These are phyloP conservation scores for Didymella arachidicola DNA, from an alignment of 2,329 filamentous ascomycete species.

Conservation along the genomic window DNA sequence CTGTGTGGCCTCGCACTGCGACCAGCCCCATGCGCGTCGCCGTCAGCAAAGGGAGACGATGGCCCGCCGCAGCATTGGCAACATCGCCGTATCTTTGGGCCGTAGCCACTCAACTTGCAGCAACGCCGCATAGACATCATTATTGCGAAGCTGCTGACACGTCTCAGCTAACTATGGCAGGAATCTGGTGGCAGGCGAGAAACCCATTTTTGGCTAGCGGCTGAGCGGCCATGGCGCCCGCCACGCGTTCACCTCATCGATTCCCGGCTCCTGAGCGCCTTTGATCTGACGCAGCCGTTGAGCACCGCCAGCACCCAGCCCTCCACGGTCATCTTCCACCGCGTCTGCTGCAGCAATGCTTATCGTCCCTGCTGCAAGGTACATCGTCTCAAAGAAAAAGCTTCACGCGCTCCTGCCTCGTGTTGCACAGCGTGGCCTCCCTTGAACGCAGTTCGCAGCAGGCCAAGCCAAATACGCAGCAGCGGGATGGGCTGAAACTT, in stretches of 20 bases:
- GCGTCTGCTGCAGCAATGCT: conserved; percentile 4
- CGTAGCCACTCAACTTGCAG: not conserved
- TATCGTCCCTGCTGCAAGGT: conserved; percentile 9
- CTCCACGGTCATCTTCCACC: not conserved
- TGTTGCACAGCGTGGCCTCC: conserved; percentile 12
- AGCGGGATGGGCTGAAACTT: conserved; percentile 21
- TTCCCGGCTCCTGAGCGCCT: conserved; percentile 4
- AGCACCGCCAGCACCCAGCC: not conserved
- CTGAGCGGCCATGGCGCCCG: conserved; percentile 3
- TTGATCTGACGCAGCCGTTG: conserved; percentile 11
- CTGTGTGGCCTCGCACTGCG: not conserved
- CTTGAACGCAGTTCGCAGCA: conserved; percentile 16
- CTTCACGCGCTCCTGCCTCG: not conserved
- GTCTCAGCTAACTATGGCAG: conserved; percentile 5
- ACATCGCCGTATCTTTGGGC: not conserved
- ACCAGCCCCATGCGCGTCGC: conserved; percentile 4
- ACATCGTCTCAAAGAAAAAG: conserved; percentile 1
- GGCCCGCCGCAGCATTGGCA: not conserved
- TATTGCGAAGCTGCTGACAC: conserved; percentile 7
- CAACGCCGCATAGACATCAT: not conserved
- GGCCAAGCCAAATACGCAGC: conserved; percentile 17
- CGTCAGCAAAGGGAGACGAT: not conserved
- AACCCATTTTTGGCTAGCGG: conserved; percentile 8
- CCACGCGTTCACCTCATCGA: conserved; percentile 19
- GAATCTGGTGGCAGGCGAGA: not conserved